Evolutionary conservation across 805 yeast genomes (phyloP).

Genomic region (Vanderwaltozyma polyspora): DNA sequence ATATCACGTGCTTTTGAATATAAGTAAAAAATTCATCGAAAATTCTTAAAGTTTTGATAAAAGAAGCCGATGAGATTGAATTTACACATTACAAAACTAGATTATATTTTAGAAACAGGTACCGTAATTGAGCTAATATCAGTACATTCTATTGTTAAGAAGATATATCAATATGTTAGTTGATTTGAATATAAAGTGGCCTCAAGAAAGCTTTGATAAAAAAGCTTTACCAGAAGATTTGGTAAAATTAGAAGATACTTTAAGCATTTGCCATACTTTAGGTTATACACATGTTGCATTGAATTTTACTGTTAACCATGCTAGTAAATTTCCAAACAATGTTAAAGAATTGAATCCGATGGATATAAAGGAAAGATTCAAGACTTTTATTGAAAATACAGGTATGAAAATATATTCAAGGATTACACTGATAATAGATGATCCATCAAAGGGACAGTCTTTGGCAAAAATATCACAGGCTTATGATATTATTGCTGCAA

Average conservation of each 20-base stretch:
- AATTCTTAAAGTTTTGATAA: too few species aligned
- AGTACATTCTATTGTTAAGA: too few species aligned
- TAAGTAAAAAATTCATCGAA: too few species aligned
- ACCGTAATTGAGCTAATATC: too few species aligned
- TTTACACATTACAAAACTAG: too few species aligned
- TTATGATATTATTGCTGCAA: conserved; percentile 74
- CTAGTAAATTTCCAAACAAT: conserved; percentile 41
- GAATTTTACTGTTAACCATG: conserved; percentile 47
- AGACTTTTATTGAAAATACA: conserved; percentile 22
- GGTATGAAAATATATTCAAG: conserved; percentile 50
- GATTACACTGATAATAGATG: conserved; percentile 65
- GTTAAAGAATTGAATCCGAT: conserved; percentile 35
- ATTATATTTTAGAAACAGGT: too few species aligned
- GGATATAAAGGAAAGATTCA: conserved; percentile 20
- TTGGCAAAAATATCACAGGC: conserved; percentile 25
- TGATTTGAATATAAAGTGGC: conserved; percentile 71
- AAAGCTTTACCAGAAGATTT: conserved; percentile 35
- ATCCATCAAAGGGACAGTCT: conserved; percentile 62
- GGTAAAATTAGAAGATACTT: conserved; percentile 34
- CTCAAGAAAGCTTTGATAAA: conserved; percentile 37
- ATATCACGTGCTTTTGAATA: too few species aligned
- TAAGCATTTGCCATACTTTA: conserved; percentile 42
- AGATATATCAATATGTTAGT: too few species aligned
- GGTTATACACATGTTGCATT: conserved; percentile 74
- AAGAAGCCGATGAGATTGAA: too few species aligned